These are phyloP conservation scores for Botrytis cinerea DNA, from an alignment of 2,329 filamentous ascomycete species.

Conservation along the genomic window DNA sequence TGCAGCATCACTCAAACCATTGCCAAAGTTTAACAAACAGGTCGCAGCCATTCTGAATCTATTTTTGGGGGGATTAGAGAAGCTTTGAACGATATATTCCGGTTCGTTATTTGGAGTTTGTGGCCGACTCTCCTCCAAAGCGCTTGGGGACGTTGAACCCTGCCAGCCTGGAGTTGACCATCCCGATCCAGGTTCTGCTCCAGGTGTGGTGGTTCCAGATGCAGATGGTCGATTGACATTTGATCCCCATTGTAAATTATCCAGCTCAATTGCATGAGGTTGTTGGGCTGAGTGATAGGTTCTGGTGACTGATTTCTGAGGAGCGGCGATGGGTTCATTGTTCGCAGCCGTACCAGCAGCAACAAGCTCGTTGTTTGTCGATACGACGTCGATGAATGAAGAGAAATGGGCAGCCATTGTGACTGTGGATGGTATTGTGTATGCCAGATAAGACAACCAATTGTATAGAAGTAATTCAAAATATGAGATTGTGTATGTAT, in stretches of 20 bases:
- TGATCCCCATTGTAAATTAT: slow-evolving; percentile 27
- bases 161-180: slow-evolving; percentile 30
- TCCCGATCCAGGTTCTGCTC: slow-evolving; percentile 15
- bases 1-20: slow-evolving; percentile 73
- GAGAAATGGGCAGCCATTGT: slow-evolving; percentile 15
- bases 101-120: slow-evolving; percentile 46
- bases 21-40: slow-evolving; percentile 66
- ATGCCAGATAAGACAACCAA: not conserved
- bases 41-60: slow-evolving; percentile 65
- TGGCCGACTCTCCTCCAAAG: slow-evolving; percentile 55
- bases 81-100: slow-evolving; percentile 55
- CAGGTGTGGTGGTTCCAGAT: slow-evolving; percentile 31
- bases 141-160: slow-evolving; percentile 32
- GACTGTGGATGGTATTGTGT: not conserved
- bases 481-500: not conserved
- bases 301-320: slow-evolving; percentile 37
- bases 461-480: not conserved
- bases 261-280: slow-evolving; percentile 36
- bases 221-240: slow-evolving; percentile 31
- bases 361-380: slow-evolving; percentile 20
- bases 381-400: not conserved
- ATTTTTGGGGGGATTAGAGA: slow-evolving; percentile 66
- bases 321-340: slow-evolving; percentile 31
- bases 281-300: slow-evolving; percentile 39
- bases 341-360: slow-evolving; percentile 29